Evolutionary conservation across 257 asterid species (phyloP).

Genomic region (Solanum microdontum): DNA sequence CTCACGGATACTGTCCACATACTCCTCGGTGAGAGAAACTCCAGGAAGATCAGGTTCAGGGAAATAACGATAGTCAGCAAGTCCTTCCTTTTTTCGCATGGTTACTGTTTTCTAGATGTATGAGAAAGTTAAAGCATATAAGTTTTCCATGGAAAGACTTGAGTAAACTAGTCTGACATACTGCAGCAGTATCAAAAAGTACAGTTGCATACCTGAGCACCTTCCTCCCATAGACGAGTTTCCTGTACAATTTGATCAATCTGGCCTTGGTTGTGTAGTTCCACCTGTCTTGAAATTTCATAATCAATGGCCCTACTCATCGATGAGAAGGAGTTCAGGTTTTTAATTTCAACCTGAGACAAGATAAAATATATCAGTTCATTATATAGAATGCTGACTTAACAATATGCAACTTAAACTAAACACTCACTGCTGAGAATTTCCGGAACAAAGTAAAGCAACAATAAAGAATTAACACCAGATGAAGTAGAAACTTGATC

Average conservation of each 20-base stretch:
- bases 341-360: slow-evolving; percentile 87
- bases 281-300: slow-evolving; percentile 86
- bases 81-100: slow-evolving; percentile 98
- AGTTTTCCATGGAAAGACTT: not conserved
- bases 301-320: slow-evolving; percentile 87
- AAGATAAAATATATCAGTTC: slow-evolving; percentile 7
- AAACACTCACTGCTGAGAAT: not conserved
- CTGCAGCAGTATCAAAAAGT: not conserved
- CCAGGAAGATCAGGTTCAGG: slow-evolving; percentile 99
- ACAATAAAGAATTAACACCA: not conserved
- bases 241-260: slow-evolving; percentile 80
- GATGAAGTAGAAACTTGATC: not conserved
- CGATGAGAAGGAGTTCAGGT: slow-evolving; percentile 90
- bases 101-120: slow-evolving; percentile 74
- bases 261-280: slow-evolving; percentile 69
- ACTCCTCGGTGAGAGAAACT: slow-evolving; percentile 60
- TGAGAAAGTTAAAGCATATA: slow-evolving; percentile 5
- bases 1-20: slow-evolving; percentile 34
- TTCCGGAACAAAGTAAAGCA: not conserved
- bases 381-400: not conserved
- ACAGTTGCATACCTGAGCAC: slow-evolving; percentile 69
- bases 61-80: slow-evolving; percentile 90
- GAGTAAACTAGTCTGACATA: not conserved
- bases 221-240: slow-evolving; percentile 99
- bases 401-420: not conserved